Base-by-base conservation (phyloP, 106 monocot species). In the Dioscorea zingiberensis region DNA sequence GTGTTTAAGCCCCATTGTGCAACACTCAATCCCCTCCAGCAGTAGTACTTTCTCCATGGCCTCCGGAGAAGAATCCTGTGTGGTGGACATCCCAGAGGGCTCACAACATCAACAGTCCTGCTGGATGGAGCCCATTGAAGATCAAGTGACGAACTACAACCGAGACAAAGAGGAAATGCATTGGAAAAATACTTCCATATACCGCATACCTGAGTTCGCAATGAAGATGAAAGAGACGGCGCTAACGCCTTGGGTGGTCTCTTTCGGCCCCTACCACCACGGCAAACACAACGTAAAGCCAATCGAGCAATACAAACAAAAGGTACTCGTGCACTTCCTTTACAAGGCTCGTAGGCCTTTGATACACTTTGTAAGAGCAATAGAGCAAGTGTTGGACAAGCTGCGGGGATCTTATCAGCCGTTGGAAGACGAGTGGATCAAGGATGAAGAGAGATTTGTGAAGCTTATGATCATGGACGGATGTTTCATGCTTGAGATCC, bases 401-500 rank as follows among this genome's bases (percentile, higher is more conserved):
- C 63, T 79, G 21, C 48, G 58, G 47, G 69, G 28, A 15, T 48
- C 69, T 16, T 79, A 79, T 48, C 68, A 73, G 44, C 15, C 44
- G 13, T 73, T 59, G 17, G 38, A 69, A 17, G 22, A 53, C 5
- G 7, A 14, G 71, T 72, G 72, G 77, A 59, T 13, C 11, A 59
- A 51, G 48, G 27, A 54, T 8, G 15, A 15, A 13, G 44, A 71
- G 13, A 5, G 13, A 6, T 77, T 77, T 47, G 14, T 67, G 59
- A 18, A 70, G 47, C 58, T 74, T 13, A 66, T 74, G 70, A 49
- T 80, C 7, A 0, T 47, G 1, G 80, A 80, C 23, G 80, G 80
- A 0, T 74, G 80, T 28, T 80, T 80, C 59, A 69, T 80, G 74
- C 61, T 80, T 7, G 80, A 75, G 57, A 46, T 80, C 11, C 6